phyloP scores from a whole-genome alignment of 768 basidiomycete species.

The Tulasnella sp. region DNA sequence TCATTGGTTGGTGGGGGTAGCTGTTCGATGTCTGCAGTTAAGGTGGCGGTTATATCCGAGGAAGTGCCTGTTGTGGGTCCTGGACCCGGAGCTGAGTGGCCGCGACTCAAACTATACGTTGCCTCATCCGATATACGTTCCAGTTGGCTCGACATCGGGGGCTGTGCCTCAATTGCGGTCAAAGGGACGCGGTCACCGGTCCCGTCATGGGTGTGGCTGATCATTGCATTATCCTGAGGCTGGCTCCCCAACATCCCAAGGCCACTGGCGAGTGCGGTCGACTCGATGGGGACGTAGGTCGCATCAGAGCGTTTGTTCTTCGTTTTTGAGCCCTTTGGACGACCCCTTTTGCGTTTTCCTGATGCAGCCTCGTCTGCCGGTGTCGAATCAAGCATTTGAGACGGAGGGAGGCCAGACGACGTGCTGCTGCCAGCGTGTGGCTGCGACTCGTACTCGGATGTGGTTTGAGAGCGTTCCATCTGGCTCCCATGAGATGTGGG shows the following conservation, averaged over 20 bases:
- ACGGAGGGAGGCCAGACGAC: too few relatives aligned
- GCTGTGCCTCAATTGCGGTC: too few relatives aligned
- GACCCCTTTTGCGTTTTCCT: slow-evolving; percentile 18
- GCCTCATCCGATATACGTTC: background rate
- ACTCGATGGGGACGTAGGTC: slow-evolving; percentile 8
- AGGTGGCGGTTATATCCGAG: background rate
- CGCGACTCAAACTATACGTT: slow-evolving; percentile 3
- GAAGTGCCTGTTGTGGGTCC: background rate
- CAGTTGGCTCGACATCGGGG: background rate
- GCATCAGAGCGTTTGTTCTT: slow-evolving; percentile 11
- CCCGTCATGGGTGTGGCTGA: background rate
- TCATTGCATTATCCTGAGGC: background rate
- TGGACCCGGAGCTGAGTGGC: background rate
- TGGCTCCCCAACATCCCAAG: too few relatives aligned
- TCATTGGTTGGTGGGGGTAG: background rate
- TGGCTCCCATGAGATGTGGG: too few relatives aligned
- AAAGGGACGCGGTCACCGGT: background rate
- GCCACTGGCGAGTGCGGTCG: too few relatives aligned
- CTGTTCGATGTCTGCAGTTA: background rate
- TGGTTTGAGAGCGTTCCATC: too few relatives aligned
- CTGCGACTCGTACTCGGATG: too few relatives aligned
- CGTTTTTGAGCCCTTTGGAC: slow-evolving; percentile 19
- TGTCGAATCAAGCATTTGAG: too few relatives aligned
- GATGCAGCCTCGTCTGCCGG: background rate
- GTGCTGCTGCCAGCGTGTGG: too few relatives aligned